These are phyloP conservation scores for Termitomyces sp. DNA, from an alignment of 768 basidiomycete species.

Conservation along the genomic window DNA sequence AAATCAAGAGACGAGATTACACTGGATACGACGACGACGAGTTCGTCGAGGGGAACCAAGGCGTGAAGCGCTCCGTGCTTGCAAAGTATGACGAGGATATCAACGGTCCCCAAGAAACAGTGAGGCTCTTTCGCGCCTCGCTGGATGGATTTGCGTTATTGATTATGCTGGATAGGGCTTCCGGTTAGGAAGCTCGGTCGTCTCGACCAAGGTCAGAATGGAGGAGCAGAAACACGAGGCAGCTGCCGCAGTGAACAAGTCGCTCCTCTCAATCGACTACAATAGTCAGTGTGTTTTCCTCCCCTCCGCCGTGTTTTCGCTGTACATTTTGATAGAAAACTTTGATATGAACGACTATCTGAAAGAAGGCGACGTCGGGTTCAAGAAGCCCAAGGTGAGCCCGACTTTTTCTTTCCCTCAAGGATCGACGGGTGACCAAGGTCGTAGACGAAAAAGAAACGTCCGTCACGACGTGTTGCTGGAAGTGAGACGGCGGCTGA, in stretches of 20 bases:
- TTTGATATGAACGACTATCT: slow-evolving; percentile 82
- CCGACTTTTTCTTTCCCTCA: neutral
- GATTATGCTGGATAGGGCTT: slow-evolving; percentile 56
- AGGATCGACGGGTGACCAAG: neutral
- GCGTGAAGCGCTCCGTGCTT: slow-evolving; percentile 78
- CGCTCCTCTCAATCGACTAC: slow-evolving; percentile 83
- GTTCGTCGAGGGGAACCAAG: slow-evolving; percentile 66
- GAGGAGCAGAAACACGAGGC: slow-evolving; percentile 44
- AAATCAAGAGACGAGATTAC: slow-evolving; percentile 86
- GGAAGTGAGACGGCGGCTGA: slow-evolving; percentile 43
- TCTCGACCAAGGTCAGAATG: slow-evolving; percentile 33
- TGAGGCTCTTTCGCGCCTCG: slow-evolving; percentile 24
- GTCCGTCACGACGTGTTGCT: slow-evolving; percentile 59
- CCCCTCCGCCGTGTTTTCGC: neutral
- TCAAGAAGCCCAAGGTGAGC: slow-evolving; percentile 88
- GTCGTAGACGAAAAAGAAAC: slow-evolving; percentile 87
- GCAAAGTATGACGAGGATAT: slow-evolving; percentile 94
- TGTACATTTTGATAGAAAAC: slow-evolving; percentile 55
- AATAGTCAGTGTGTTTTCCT: slow-evolving; percentile 52
- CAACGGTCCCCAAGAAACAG: slow-evolving; percentile 65
- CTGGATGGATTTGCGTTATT: neutral
- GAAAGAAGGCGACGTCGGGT: slow-evolving; percentile 87
- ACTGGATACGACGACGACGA: slow-evolving; percentile 97
- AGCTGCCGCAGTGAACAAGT: slow-evolving; percentile 69
- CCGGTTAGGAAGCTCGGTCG: slow-evolving; percentile 63